phyloP scores from a whole-genome alignment of 2,329 filamentous ascomycete species.

The Monosporascus sp. region DNA sequence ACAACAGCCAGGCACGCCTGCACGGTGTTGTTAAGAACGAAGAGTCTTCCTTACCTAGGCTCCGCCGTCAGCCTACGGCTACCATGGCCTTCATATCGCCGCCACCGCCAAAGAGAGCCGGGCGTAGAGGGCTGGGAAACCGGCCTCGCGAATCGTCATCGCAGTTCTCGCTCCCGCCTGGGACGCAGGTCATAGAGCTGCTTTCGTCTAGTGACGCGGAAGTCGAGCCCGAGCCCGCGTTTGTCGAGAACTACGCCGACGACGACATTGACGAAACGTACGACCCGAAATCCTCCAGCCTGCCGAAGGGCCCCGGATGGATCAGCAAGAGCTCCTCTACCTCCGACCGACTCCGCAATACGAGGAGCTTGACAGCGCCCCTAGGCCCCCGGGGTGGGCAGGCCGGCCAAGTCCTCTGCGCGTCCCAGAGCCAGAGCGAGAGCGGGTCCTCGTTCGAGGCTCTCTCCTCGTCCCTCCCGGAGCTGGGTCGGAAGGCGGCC shows the following conservation, averaged over 20 bases:
- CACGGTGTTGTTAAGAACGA: not conserved
- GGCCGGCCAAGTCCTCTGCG: constrained; percentile 3
- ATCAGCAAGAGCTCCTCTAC: constrained; percentile 16
- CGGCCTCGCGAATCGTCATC: constrained; percentile 5
- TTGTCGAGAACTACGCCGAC: constrained; percentile 31
- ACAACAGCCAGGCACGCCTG: constrained; percentile 1
- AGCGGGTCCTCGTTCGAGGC: not conserved
- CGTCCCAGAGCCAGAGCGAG: constrained; percentile 7
- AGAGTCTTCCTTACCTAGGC: constrained; percentile 1
- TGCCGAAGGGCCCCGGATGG: constrained; percentile 15
- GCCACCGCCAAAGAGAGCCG: constrained; percentile 7
- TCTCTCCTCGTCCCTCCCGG: not conserved
- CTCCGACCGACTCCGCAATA: not conserved
- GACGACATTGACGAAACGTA: constrained; percentile 34
- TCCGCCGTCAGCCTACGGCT: constrained; percentile 1
- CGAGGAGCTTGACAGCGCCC: constrained; percentile 10
- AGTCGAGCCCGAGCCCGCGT: constrained; percentile 25
- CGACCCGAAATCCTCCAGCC: constrained; percentile 14
- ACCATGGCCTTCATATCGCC: constrained; percentile 18
- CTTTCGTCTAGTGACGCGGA: constrained; percentile 16
- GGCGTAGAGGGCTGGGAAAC: not conserved
- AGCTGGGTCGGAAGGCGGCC: not conserved
- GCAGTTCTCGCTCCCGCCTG: constrained; percentile 27
- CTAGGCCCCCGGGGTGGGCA: constrained; percentile 3
- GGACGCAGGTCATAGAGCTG: constrained; percentile 33